Base-by-base conservation (phyloP, 306 rosid genomes). In the Fagus sylvatica region DNA sequence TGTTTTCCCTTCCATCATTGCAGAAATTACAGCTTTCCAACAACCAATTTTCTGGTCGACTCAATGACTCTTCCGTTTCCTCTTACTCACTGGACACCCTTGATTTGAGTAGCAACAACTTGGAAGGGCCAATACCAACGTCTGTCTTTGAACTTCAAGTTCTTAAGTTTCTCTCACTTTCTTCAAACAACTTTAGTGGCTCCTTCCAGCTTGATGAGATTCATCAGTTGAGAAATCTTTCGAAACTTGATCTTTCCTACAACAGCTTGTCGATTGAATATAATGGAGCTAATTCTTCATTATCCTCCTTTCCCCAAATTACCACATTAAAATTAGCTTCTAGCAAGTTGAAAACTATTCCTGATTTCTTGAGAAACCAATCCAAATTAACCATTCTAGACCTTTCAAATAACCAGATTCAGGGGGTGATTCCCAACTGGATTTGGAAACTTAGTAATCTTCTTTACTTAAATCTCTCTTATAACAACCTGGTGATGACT, bases 401-500 rank as follows among this genome's bases (percentile, higher is more conserved):
- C 28, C 84, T 87, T 74, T 85, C 91, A 55, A 2, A 33, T 2
- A 87, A 87, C 54, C 66, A 82, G 40, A 76, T 82, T 53, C 2
- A 17, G 0, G 84, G 81, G 4, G 34, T 53, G 46, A 19, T 84
- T 75, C 86, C 90, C 1, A 68, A 12, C 19, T 80, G 87, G 84
- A 48, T 82, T 71, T 82, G 87, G 91, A 37, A 1, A 1, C 9
- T 76, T 40, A 0, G 6, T 4, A 32, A 10, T 57, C 43, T n/a
- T 56, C 0, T 5, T 33, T 2, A 56, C 54, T 40, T 73, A n/a
- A 73, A 73, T 46, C 68, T 73, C 46, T 73, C 68, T 36, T 0
- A 3, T 39, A 40, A 73, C 41, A 0, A 4, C 1, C 36, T 73
- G 39, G 2, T 11, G 16, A 33, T 39, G 17, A n/a, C 13, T 5